Evolutionary conservation across 2,329 filamentous ascomycete genomes (phyloP).

Genomic region (Chaetomiaceae sp.): DNA sequence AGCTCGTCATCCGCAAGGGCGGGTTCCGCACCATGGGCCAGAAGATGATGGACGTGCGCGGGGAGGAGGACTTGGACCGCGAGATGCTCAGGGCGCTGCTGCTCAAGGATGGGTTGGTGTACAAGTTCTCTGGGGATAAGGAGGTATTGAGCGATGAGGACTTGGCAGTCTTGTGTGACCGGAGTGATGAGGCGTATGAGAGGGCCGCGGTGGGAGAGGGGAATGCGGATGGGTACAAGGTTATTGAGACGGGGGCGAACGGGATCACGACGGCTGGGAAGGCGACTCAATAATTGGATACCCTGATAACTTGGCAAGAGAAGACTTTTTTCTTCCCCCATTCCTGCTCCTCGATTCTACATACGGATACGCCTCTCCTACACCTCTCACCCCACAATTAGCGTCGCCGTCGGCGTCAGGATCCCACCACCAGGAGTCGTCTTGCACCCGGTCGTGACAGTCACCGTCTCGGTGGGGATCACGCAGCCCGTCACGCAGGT

Average conservation of each 20-base stretch:
- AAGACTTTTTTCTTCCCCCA: background rate
- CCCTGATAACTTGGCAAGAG: background rate
- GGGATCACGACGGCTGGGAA: slow-evolving; percentile 38
- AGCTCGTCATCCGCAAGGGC: slow-evolving; percentile 92
- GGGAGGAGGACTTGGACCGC: slow-evolving; percentile 53
- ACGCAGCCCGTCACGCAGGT: slow-evolving; percentile 28
- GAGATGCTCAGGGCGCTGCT: slow-evolving; percentile 60
- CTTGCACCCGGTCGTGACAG: slow-evolving; percentile 25
- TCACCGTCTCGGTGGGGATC: slow-evolving; percentile 23
- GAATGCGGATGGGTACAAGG: slow-evolving; percentile 65
- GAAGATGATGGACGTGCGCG: slow-evolving; percentile 51
- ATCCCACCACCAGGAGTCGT: background rate
- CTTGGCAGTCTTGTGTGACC: slow-evolving; percentile 67
- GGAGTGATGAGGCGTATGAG: slow-evolving; percentile 58
- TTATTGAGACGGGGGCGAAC: slow-evolving; percentile 69
- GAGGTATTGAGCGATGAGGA: slow-evolving; percentile 72
- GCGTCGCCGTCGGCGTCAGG: background rate
- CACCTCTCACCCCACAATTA: background rate
- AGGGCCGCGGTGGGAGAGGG: slow-evolving; percentile 75
- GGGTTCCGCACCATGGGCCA: slow-evolving; percentile 68
- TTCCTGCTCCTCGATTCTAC: background rate
- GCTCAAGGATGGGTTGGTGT: slow-evolving; percentile 67
- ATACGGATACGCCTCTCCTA: too few relatives aligned
- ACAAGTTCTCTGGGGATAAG: slow-evolving; percentile 53
- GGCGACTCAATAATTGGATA: background rate